Evolutionary conservation across 768 basidiomycete genomes (phyloP).

Genomic region (Auricularia cornea): DNA sequence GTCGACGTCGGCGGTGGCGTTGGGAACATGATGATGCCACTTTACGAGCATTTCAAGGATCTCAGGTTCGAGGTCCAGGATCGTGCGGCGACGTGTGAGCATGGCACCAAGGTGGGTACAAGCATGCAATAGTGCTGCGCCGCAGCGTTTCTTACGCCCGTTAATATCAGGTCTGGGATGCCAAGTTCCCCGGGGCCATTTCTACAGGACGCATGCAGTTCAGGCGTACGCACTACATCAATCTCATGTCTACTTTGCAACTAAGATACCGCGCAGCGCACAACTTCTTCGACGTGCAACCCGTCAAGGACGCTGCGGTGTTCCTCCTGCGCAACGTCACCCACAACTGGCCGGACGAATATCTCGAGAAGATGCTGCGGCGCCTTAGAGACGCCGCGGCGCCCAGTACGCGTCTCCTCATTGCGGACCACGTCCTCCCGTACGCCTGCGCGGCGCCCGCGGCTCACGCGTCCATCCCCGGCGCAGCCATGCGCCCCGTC

Average conservation of each 20-base stretch:
- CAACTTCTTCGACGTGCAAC: conserved; percentile 11
- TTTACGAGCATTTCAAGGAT: conserved; percentile 27
- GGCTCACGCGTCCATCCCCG: conserved; percentile 34
- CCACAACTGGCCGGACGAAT: conserved; percentile 37
- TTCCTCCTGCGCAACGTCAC: conserved; percentile 15
- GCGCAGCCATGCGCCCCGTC: conserved; percentile 33
- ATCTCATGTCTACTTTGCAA: neutral
- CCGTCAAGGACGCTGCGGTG: conserved; percentile 18
- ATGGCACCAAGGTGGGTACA: conserved; percentile 12
- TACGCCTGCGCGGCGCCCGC: conserved; percentile 43
- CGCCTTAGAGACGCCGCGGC: conserved; percentile 35
- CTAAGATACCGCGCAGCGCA: neutral
- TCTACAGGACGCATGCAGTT: neutral
- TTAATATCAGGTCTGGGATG: neutral
- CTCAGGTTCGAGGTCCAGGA: conserved; percentile 32
- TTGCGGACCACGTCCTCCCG: conserved; percentile 65
- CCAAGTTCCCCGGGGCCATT: neutral
- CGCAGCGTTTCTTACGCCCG: conserved; percentile 2
- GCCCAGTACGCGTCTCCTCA: conserved; percentile 47
- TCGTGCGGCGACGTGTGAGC: conserved; percentile 6
- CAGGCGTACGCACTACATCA: neutral
- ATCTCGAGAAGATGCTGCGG: conserved; percentile 38
- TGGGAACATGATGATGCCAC: conserved; percentile 28
- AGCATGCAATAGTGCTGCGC: conserved; percentile 25
- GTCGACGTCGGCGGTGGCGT: conserved; percentile 36